Conservation (phyloP, 805 yeast species). For the Sugiyamaella mastotermitis region DNA sequence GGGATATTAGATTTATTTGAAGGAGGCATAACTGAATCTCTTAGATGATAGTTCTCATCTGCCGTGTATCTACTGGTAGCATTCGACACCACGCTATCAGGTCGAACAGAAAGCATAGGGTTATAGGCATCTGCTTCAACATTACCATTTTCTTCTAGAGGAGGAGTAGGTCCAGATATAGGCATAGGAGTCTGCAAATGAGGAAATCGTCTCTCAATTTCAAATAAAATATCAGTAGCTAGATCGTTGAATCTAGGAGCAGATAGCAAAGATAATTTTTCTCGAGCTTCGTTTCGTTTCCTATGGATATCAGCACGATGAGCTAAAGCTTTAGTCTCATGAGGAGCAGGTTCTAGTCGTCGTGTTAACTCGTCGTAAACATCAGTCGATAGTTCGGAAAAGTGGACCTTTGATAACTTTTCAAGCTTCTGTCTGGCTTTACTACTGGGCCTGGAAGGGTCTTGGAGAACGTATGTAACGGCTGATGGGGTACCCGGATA, state of each 20-base stretch:
- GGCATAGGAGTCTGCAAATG: conserved; percentile 30
- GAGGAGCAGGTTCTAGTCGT: conserved; percentile 39
- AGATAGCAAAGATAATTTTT: conserved; percentile 80
- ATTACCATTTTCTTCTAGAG: neutral
- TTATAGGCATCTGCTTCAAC: neutral
- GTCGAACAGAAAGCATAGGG: neutral
- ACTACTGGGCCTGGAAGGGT: conserved; percentile 8
- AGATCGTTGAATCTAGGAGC: conserved; percentile 79
- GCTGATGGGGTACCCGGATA: conserved; percentile 1
- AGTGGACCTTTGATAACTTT: conserved; percentile 73
- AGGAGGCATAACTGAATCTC: conserved; percentile 10
- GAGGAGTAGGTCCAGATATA: too few species aligned
- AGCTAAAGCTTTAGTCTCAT: conserved; percentile 44
- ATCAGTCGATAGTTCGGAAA: conserved; percentile 85
- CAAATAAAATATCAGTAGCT: conserved; percentile 82
- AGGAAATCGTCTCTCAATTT: conserved; percentile 71
- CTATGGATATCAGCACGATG: conserved; percentile 79
- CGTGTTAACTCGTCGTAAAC: conserved; percentile 89
- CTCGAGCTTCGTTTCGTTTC: conserved; percentile 91
- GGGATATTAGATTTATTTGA: neutral
- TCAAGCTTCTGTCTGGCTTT: conserved; percentile 82
- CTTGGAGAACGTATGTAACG: neutral
- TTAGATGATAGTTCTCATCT: conserved; percentile 8
- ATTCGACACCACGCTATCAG: conserved; percentile 1
- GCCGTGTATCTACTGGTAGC: conserved; percentile 9